Percentiles rank a stretch among this genome's conserved stretches.
Evolutionary conservation across 352 stramenopile species (phyloP).

Genomic region (Aphanomyces stellatus): DNA sequence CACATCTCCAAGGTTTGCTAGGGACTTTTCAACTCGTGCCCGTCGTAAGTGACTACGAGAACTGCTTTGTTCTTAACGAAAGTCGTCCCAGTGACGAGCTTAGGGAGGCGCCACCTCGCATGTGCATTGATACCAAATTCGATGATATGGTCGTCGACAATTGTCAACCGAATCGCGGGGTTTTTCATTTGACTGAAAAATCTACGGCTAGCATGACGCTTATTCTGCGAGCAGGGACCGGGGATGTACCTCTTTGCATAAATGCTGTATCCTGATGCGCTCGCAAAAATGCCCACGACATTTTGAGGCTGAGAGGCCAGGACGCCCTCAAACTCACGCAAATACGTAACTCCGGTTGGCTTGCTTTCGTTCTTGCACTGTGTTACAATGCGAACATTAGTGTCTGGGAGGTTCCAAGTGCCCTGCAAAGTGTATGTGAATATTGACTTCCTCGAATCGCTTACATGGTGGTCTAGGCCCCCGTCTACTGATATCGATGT

Average conservation of each 20-base stretch:
- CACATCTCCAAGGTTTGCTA: neutral
- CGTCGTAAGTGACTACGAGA: constrained; percentile 64
- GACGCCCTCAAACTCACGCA: constrained; percentile 72
- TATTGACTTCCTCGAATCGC: neutral
- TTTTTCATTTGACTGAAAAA: constrained; percentile 59
- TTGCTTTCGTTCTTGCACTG: constrained; percentile 78
- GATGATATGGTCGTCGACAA: constrained; percentile 35
- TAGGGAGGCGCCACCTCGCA: constrained; percentile 45
- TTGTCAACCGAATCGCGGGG: constrained; percentile 47
- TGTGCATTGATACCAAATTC: constrained; percentile 59
- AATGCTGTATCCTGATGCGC: constrained; percentile 64
- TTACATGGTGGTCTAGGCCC: constrained; percentile 58
- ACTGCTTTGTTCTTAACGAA: constrained; percentile 54
- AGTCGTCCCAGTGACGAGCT: constrained; percentile 49
- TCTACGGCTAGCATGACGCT: constrained; percentile 16
- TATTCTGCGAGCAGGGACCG: too few relatives aligned
- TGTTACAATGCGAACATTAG: constrained; percentile 54
- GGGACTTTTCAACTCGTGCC: constrained; percentile 35
- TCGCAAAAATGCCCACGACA: constrained; percentile 57
- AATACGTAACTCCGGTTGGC: constrained; percentile 50
- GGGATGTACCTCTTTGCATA: constrained; percentile 49
- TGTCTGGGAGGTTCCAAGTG: constrained; percentile 50
- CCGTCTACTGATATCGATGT: constrained; percentile 64
- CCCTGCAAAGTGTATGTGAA: constrained; percentile 27
- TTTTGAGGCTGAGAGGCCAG: constrained; percentile 32